These are phyloP conservation scores for Lentinula sp. DNA, from an alignment of 768 basidiomycete species.

Conservation along the genomic window DNA sequence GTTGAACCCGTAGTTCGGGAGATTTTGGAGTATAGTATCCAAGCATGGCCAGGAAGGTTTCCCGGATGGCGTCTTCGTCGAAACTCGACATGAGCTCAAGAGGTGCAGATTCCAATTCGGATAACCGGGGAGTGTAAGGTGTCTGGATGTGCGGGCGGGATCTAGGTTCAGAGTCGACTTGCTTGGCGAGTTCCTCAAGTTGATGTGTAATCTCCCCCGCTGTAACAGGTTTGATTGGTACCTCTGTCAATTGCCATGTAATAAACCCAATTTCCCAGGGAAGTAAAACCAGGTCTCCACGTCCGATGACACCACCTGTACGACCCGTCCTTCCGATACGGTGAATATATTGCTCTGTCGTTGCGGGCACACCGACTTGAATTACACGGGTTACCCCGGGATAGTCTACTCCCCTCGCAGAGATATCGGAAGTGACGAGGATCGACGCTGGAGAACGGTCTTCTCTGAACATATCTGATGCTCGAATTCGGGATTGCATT, in stretches of 20 bases:
- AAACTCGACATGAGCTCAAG: conserved; percentile 25
- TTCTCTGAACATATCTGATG: conserved; percentile 56
- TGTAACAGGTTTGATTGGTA: conserved; percentile 64
- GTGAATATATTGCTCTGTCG: conserved; percentile 73
- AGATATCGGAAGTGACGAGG: conserved; percentile 83
- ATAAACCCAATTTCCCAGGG: conserved; percentile 77
- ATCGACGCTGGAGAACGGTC: conserved; percentile 50
- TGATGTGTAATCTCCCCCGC: conserved; percentile 39
- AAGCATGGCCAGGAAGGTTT: conserved; percentile 59
- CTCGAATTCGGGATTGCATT: conserved; percentile 48
- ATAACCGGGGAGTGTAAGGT: conserved; percentile 4
- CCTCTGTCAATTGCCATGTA: conserved; percentile 49
- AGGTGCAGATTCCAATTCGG: conserved; percentile 23
- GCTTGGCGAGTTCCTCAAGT: conserved; percentile 36
- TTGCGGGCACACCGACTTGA: conserved; percentile 77
- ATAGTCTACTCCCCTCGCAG: conserved; percentile 86
- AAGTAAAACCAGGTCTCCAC: conserved; percentile 75
- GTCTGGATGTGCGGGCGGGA: not conserved
- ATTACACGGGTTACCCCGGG: conserved; percentile 85
- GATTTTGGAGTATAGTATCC: conserved; percentile 64
- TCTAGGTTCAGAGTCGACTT: conserved; percentile 40
- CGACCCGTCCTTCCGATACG: conserved; percentile 85
- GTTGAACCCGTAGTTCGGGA: conserved; percentile 38
- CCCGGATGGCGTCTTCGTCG: conserved; percentile 46
- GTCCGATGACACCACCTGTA: conserved; percentile 45